phyloP scores from a whole-genome alignment of 352 stramenopile species.

The Pilasporangium apinafurcum region DNA sequence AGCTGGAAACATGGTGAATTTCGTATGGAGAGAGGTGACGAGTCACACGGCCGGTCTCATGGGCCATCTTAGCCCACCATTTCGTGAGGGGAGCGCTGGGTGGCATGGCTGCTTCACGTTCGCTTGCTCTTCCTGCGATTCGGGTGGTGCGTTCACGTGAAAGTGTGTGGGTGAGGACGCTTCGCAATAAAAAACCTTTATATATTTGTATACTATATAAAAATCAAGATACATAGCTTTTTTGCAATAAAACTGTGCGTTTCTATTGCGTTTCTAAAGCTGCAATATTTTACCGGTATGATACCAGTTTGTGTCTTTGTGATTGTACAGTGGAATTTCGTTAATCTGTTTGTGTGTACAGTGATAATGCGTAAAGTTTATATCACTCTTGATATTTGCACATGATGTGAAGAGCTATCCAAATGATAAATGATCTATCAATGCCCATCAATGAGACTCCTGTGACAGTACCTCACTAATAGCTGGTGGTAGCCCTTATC shows the following conservation, averaged over 20 bases:
- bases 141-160: slow-evolving; percentile 12
- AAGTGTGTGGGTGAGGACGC: slow-evolving; percentile 4
- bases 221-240: neutral
- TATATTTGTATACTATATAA: neutral
- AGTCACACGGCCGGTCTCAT: slow-evolving; percentile 52
- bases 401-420: too few species aligned
- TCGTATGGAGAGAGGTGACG: slow-evolving; percentile 73
- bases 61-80: slow-evolving; percentile 70
- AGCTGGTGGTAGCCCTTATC: too few species aligned
- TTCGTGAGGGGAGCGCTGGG: slow-evolving; percentile 43
- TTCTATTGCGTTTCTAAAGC: too few species aligned
- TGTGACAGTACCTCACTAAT: too few species aligned
- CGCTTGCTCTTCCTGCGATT: slow-evolving; percentile 15
- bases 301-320: too few species aligned
- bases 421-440: too few species aligned
- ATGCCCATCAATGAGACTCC: too few species aligned
- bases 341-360: too few species aligned
- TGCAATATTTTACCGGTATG: neutral
- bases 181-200: neutral
- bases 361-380: too few species aligned
- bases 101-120: slow-evolving; percentile 21
- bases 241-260: neutral
- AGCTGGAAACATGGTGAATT: slow-evolving; percentile 50
- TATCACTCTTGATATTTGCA: too few species aligned
- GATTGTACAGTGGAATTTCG: too few species aligned